Evolutionary conservation across 2,329 filamentous ascomycete genomes (phyloP), one percentile per base, ranked within the genome.

Genomic region (Lachnellula hyalina): DNA sequence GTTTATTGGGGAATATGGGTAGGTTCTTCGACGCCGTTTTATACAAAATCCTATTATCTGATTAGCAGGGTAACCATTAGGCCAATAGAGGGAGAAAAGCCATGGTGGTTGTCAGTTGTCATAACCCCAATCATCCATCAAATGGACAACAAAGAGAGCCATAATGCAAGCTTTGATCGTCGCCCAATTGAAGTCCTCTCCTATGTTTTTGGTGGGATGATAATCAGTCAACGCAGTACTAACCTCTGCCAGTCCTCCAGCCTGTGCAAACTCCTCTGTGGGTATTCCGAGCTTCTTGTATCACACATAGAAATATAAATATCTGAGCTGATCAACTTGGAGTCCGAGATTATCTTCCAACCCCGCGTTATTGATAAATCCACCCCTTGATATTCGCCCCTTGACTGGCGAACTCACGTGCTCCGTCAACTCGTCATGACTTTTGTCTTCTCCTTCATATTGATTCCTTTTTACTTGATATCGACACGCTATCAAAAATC

Each of bases 11-110:
- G 35, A 51, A 58, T 14, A 56, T 19, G 1, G 53, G 55, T 1
- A 58, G 42, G 11, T 32, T 48, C 9, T 23, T 40, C 8, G 58
- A 54, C 2, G 55, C 58, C n/a, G 46, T 56, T 21, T 54, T 35
- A 35, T 51, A 23, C 19, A 59, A 47, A 7, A 51, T 59, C 7
- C 53, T 59, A 8, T 48, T 17, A 17, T 40, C 8, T 11, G 9
- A 17, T 40, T 9, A 40, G 36, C 8, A 40, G n/a, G 36, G n/a
- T 15, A 40, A 17, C 0, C 15, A 15, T 17, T 17, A 15, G 15
- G 15, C 5, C 14, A 9, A 40, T 40, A 17, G 36, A 40, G 36
- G 14, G 12, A 17, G 36, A 15, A 32, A 32, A 11, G 9, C 28
- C 9, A 32, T 3, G 11, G 9, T 32, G 28, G 9, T 11, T 32